Conservation (phyloP, 139 green algal genomes). For the Picochlorum sp. region DNA sequence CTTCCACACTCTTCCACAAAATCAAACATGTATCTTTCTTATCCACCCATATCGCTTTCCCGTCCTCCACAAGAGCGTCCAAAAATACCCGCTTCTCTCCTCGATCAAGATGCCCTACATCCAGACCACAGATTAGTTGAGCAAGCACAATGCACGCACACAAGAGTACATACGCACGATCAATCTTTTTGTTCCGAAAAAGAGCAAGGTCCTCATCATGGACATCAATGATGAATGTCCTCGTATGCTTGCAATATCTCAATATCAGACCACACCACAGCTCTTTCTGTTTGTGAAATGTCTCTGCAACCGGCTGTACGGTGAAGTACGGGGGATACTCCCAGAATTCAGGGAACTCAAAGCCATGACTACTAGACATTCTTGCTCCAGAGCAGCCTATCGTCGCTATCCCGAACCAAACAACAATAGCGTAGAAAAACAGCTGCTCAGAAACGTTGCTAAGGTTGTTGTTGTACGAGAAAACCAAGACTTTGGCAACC, state of each 20-base stretch:
- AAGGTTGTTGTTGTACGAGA: no score
- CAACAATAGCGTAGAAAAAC: no score
- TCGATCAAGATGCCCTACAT: constrained; percentile 43
- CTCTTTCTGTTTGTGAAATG: constrained; percentile 57
- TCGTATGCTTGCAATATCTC: constrained; percentile 56
- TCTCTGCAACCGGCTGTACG: constrained; percentile 74
- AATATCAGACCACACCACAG: constrained; percentile 68
- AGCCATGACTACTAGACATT: background rate
- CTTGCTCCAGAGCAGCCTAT: no score
- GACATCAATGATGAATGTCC: constrained; percentile 43
- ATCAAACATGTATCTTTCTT: constrained; percentile 38
- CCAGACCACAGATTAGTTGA: background rate
- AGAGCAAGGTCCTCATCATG: constrained; percentile 10
- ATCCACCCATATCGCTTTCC: constrained; percentile 46
- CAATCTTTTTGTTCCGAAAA: background rate
- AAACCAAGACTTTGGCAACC: no score
- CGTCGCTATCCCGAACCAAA: no score
- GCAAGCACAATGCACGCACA: background rate
- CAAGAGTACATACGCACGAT: background rate
- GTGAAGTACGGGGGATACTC: constrained; percentile 35
- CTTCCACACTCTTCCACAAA: constrained; percentile 41
- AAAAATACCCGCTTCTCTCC: constrained; percentile 42
- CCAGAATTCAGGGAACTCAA: constrained; percentile 13
- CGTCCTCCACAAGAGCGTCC: constrained; percentile 37
- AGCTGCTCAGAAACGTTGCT: no score